Evolutionary conservation across 2,329 filamentous ascomycete species (phyloP), one percentile per base, ranked within the genome.

Genomic region (Alternaria metachromatica): DNA sequence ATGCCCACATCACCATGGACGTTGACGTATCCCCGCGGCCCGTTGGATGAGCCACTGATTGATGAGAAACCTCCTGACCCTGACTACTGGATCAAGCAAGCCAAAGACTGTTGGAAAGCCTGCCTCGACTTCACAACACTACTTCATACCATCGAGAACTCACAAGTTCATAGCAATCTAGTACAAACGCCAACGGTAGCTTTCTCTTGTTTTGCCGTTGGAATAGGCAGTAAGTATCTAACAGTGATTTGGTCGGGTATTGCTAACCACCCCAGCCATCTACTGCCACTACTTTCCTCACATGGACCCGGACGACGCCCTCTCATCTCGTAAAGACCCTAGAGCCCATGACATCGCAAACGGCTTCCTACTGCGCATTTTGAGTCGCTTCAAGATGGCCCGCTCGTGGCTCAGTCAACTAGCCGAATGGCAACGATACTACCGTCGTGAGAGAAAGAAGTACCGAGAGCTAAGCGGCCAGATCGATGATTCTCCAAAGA

Each of bases 181-280:
- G 87, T 89, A 1, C 87, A 92, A 76, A 92, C 90, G 1, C 89
- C 90, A 0, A 84, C 92, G 33, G 85, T 90, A 4, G 84, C 88
- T 4, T 92, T 91, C 72, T 87, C 89, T 3, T 83, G 90, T 43
- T 93, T 89, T 83, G 87, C 86, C 11, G 89, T 90, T 1, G 86
- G 87, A 0, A 90, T 91, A 70, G 84, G 88, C 15, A 88, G 80
- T 80, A 72, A 66, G 78, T 71, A 12, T 2, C 33, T 21, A 3
- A 23, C 13, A n/a, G 21, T 43, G 6, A 4, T 5, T 1, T 28
- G 15, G 5, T 30, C 5, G 12, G 15, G 6, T 9, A 45, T 4
- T 9, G 46, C 68, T 72, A 21, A 71, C 5, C 2, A 18, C 2
- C n/a, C 0, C 43, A 80, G 82, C 88, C 33, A 83, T 91, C 3